A percentile compares a stretch with the other conserved stretches of the same genome.
Evolutionary conservation across 768 basidiomycete genomes (phyloP).

Genomic region (Boletus bicolor): DNA sequence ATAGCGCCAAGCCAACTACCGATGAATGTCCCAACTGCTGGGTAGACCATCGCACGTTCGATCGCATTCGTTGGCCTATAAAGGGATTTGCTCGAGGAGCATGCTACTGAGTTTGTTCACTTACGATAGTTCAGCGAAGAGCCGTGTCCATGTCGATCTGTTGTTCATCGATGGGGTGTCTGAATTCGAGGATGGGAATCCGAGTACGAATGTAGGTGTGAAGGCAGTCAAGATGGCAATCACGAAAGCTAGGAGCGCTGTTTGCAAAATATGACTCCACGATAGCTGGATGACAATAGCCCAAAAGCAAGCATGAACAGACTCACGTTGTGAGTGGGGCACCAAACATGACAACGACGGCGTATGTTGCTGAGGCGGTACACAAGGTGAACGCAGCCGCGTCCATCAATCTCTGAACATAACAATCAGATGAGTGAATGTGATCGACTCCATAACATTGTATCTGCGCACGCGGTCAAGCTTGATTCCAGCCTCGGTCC

Average conservation of each 20-base stretch:
- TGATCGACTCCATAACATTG: neutral
- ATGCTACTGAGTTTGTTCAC: conserved; percentile 32
- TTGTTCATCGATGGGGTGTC: conserved; percentile 46
- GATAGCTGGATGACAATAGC: neutral
- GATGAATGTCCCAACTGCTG: conserved; percentile 63
- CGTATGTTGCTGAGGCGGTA: conserved; percentile 46
- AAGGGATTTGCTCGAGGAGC: conserved; percentile 1
- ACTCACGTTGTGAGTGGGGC: conserved; percentile 63
- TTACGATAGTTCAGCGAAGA: conserved; percentile 82
- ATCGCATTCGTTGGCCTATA: conserved; percentile 56
- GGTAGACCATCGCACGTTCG: conserved; percentile 79
- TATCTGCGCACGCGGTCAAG: conserved; percentile 39
- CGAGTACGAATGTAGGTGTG: conserved; percentile 67
- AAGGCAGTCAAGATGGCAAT: conserved; percentile 64
- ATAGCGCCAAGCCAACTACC: conserved; percentile 83
- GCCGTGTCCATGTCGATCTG: conserved; percentile 67
- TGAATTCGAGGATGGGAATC: conserved; percentile 48
- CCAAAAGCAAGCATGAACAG: neutral
- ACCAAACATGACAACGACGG: conserved; percentile 63
- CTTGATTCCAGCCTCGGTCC: conserved; percentile 41
- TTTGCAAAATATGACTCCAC: conserved; percentile 52
- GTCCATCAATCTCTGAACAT: conserved; percentile 44
- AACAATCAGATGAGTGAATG: conserved; percentile 1
- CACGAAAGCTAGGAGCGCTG: conserved; percentile 66
- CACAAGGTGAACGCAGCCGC: conserved; percentile 54